A percentile compares a stretch with the other conserved stretches of the same genome.
Conservation (phyloP, 306 rosid genomes). For the Carpinus fangiana region DNA sequence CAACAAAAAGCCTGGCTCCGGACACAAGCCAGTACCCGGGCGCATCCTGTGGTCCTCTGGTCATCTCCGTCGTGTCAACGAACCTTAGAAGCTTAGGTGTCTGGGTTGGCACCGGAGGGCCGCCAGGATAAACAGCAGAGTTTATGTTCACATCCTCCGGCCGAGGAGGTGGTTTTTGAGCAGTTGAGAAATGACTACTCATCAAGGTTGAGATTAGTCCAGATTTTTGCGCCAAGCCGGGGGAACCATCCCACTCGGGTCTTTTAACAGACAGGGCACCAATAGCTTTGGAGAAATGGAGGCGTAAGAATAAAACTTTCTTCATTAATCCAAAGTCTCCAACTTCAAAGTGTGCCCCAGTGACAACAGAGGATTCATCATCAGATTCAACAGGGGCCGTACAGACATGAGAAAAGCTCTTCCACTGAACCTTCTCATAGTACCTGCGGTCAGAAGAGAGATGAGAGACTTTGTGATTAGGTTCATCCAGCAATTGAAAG, state of each 20-base stretch:
- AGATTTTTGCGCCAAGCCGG: conserved; percentile 72
- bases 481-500: conserved; percentile 53
- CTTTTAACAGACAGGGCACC: conserved; percentile 37
- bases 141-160: conserved; percentile 70
- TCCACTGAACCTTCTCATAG: conserved; percentile 86
- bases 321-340: conserved; percentile 56
- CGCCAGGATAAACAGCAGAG: conserved; percentile 84
- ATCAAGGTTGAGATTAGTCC: conserved; percentile 77
- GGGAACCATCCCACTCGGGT: conserved; percentile 72
- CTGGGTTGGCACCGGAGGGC: conserved; percentile 77
- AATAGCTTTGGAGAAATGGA: conserved; percentile 53
- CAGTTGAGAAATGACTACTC: conserved; percentile 66
- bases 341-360: conserved; percentile 78
- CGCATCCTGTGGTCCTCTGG: conserved; percentile 85
- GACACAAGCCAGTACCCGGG: conserved; percentile 96
- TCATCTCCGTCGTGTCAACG: conserved; percentile 91
- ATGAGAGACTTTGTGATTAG: conserved; percentile 27
- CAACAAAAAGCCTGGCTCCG: conserved; percentile 74
- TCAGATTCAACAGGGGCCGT: conserved; percentile 75
- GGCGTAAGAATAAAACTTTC: conserved; percentile 69
- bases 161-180: conserved; percentile 62
- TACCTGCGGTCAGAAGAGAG: conserved; percentile 56
- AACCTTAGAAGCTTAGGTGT: conserved; percentile 70
- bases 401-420: conserved; percentile 87
- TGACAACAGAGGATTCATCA: conserved; percentile 64